phyloP scores from a whole-genome alignment of 2,329 filamentous ascomycete species.

The Huntiella savannae region DNA sequence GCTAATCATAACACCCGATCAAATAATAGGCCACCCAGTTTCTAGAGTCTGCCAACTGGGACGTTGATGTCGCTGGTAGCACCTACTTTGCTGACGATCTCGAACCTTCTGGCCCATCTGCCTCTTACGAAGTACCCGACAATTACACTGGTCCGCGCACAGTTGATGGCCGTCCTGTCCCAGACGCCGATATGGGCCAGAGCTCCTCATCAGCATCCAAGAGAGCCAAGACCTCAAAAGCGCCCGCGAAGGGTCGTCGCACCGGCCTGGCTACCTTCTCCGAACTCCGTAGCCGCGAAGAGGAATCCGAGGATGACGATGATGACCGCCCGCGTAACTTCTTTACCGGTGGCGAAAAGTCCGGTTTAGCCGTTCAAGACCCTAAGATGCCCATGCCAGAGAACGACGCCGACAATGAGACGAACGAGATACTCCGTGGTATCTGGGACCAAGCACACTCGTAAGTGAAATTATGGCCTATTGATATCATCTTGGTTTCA shows the following conservation, averaged over 20 bases:
- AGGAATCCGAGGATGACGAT: constrained; percentile 34
- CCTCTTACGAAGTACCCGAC: constrained; percentile 16
- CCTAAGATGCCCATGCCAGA: constrained; percentile 26
- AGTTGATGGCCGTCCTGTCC: constrained; percentile 41
- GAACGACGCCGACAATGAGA: constrained; percentile 12
- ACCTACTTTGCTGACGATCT: constrained; percentile 40
- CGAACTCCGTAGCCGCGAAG: constrained; percentile 33
- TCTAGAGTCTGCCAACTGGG: constrained; percentile 45
- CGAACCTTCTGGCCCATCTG: constrained; percentile 10
- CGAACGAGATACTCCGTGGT: constrained; percentile 35
- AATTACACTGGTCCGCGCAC: constrained; percentile 42
- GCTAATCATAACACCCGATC: too few species aligned
- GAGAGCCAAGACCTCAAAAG: not conserved
- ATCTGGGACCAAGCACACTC: constrained; percentile 44
- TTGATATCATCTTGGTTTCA: not conserved
- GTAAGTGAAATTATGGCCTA: constrained; percentile 21
- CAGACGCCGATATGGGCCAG: constrained; percentile 18
- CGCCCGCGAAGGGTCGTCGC: constrained; percentile 26
- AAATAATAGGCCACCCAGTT: constrained; percentile 42
- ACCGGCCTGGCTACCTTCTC: constrained; percentile 43
- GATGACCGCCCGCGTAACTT: constrained; percentile 46
- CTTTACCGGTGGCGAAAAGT: constrained; percentile 76
- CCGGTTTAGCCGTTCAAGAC: constrained; percentile 48
- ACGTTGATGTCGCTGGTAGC: constrained; percentile 41
- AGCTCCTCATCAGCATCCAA: constrained; percentile 17